Evolutionary conservation across 192 early-diverging fungal species (phyloP), one percentile per base, ranked within the genome.

Genomic region (Cladochytrium replicatum): DNA sequence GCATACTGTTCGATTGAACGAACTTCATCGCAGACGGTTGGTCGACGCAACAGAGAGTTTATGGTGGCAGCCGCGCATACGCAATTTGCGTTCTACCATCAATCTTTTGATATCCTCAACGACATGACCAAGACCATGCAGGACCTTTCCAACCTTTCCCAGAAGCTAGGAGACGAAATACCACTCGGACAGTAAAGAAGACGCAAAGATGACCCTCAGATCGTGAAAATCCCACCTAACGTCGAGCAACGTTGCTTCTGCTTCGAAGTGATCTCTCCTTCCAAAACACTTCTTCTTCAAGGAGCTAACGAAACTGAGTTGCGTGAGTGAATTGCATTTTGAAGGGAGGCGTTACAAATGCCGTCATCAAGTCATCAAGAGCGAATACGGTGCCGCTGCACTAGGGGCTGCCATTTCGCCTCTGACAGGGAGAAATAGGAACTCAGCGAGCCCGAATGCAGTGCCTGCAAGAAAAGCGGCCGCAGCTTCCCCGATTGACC

Each of bases 71-170:
- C 82, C 32, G 84, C 87, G 76, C 87, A 85, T 61, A 83, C 83
- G 15, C 78, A 84, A 39, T 84, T 77, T 32, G 81, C 83, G 24
- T 84, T 83, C 56, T 76, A 80, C 57, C 87, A 89, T 46, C 84
- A 87, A 53, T 73, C 80, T 25, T 87, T 78, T 52, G 82, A 86
- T 37, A 74, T 77, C 41, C 43, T 89, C 22, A 75, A 80, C 46
- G 81, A 82, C 51, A 61, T 86, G 25, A 85, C 87, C 54, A 85
- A 84, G 3, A 64, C 74, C 26, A 86, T 89, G 83, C 77, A 79
- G 28, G 63, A 69, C 46, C 69, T 89, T 23, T 79, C 81, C 27
- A 71, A 65, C 62, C 53, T 41, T 17, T 24, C 29, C 22, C 26
- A 52, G 24, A 39, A 40, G 24, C 23, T 1, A 15, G 40, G 41